Evolutionary conservation across 768 basidiomycete species (phyloP).

Genomic region (Trametopsis cervina): DNA sequence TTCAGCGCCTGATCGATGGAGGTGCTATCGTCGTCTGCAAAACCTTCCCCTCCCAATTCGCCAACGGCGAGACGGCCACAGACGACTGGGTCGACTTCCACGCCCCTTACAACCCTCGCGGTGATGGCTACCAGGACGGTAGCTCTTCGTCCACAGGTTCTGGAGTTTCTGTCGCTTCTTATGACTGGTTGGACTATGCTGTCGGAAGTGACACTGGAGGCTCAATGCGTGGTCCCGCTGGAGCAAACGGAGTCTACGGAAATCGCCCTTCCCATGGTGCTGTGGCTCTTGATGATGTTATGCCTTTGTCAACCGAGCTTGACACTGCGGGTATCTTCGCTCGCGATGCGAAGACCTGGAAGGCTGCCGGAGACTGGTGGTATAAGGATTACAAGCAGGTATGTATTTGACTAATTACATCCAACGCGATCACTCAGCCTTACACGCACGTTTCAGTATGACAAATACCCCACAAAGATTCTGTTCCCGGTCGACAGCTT

Average conservation of each 20-base stretch:
- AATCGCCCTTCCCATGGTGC: slow-evolving; percentile 25
- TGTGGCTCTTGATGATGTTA: slow-evolving; percentile 21
- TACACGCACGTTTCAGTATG: slow-evolving; percentile 12
- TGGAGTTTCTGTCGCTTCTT: slow-evolving; percentile 20
- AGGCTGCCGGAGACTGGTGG: slow-evolving; percentile 23
- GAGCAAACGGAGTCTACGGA: slow-evolving; percentile 23
- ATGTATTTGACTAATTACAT: not conserved
- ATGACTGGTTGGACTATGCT: slow-evolving; percentile 24
- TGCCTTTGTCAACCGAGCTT: slow-evolving; percentile 23
- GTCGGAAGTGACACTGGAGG: slow-evolving; percentile 27
- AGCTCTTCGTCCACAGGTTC: slow-evolving; percentile 24
- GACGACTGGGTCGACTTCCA: slow-evolving; percentile 28
- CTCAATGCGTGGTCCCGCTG: slow-evolving; percentile 25
- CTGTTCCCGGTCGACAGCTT: slow-evolving; percentile 21
- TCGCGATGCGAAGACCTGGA: slow-evolving; percentile 22
- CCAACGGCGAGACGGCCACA: slow-evolving; percentile 34
- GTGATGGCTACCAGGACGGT: slow-evolving; percentile 26
- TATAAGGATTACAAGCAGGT: slow-evolving; percentile 23
- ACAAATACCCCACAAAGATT: slow-evolving; percentile 22
- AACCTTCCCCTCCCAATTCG: slow-evolving; percentile 45
- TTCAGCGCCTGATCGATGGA: slow-evolving; percentile 38
- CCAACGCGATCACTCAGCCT: not conserved
- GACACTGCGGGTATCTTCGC: slow-evolving; percentile 25
- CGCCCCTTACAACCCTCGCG: slow-evolving; percentile 26
- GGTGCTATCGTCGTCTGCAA: slow-evolving; percentile 50